Percentiles rank a stretch among this genome's conserved stretches.
These are phyloP conservation scores for Solanum appendiculatum DNA, from an alignment of 257 asterid species.

Conservation along the genomic window DNA sequence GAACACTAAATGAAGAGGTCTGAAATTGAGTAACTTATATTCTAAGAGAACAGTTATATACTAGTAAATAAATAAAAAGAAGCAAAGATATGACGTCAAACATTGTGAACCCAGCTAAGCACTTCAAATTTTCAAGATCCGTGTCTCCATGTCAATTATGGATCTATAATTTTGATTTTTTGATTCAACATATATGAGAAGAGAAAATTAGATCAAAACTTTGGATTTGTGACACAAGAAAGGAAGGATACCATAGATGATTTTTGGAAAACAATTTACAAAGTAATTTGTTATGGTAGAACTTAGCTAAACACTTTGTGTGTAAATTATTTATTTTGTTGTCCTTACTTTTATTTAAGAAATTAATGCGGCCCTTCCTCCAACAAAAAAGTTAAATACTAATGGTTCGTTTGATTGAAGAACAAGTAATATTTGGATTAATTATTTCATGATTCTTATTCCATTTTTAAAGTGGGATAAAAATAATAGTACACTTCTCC, in stretches of 20 bases:
- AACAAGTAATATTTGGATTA: no score
- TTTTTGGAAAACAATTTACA: neutral
- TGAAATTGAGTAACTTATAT: no score
- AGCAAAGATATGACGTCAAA: no score
- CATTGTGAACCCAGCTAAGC: neutral
- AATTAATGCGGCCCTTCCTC: neutral
- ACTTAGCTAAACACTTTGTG: neutral
- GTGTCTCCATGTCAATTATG: no score
- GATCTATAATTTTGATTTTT: no score
- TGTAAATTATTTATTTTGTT: neutral
- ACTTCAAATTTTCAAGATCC: no score
- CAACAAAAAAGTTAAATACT: neutral
- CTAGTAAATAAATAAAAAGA: no score
- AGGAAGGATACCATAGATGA: neutral
- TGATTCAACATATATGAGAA: neutral
- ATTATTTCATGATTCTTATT: no score
- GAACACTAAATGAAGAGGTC: no score
- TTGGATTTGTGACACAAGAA: neutral
- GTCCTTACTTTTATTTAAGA: neutral
- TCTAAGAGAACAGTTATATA: no score
- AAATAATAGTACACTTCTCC: no score
- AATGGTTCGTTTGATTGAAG: neutral
- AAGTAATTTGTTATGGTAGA: neutral
- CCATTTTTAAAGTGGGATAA: no score
- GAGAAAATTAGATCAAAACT: neutral